These are phyloP conservation scores for Candida maris DNA, from an alignment of 805 yeast genomes.

Conservation along the genomic window DNA sequence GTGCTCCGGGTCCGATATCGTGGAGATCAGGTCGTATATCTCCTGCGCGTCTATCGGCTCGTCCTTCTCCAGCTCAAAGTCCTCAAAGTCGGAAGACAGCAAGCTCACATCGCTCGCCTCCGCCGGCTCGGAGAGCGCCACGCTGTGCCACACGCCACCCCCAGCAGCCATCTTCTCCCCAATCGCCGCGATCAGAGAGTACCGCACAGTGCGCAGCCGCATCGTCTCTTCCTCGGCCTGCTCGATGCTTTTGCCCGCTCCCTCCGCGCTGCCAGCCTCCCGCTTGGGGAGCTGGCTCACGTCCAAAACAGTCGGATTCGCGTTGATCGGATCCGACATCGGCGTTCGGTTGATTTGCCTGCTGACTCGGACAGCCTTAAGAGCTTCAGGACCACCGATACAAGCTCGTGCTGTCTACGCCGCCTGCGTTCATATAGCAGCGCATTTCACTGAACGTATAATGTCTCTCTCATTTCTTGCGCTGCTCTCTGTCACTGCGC, in stretches of 20 bases:
- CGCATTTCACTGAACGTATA: too few relatives aligned
- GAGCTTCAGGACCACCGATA: too few relatives aligned
- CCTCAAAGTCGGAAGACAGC: constrained; percentile 6
- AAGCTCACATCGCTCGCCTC: constrained; percentile 8
- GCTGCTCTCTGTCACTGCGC: too few relatives aligned
- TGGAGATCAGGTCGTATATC: constrained; percentile 78
- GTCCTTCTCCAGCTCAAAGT: constrained; percentile 4
- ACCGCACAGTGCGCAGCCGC: constrained; percentile 27
- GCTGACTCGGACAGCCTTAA: too few relatives aligned
- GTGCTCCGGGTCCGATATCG: constrained; percentile 95
- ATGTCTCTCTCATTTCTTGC: too few relatives aligned
- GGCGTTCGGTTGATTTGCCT: too few relatives aligned
- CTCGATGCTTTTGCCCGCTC: constrained; percentile 1
- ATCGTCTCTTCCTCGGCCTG: constrained; percentile 22
- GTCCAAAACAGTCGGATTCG: constrained; percentile 84
- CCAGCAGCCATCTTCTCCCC: constrained; percentile 1
- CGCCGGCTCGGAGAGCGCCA: constrained; percentile 10
- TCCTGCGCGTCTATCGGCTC: constrained; percentile 79
- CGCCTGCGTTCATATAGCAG: too few relatives aligned
- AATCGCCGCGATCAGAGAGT: constrained; percentile 27
- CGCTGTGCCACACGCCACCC: constrained; percentile 3
- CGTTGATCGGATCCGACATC: constrained; percentile 71
- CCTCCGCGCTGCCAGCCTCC: constrained; percentile 20
- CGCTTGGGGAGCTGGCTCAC: constrained; percentile 75
- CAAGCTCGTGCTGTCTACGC: too few relatives aligned